Evolutionary conservation across 164 flowering plant species (phyloP), one percentile per base, ranked within the genome.

Genomic region (Magnolia sinica): DNA sequence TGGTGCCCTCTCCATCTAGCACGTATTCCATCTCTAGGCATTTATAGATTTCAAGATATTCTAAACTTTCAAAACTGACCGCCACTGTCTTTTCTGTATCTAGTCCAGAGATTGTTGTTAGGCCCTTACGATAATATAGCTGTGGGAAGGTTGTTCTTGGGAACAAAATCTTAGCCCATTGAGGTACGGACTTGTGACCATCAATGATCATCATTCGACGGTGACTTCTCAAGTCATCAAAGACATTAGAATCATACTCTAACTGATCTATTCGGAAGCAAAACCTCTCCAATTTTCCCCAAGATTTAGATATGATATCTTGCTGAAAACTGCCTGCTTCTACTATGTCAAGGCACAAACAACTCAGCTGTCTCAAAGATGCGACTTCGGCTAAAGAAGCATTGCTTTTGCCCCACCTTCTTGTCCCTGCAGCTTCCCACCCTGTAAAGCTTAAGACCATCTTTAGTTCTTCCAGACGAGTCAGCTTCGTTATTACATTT

Each of bases 391-490:
- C 61, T 16, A 55, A 55, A 55, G 13, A 11, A 11, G 61, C 19
- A 55, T 55, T 55, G 3, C 61, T 16, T 11, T 55, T 55, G 18
- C 18, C 10, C 18, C 61, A 10, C 13, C 3, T 24, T 50, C 61
- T 55, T 55, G 3, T 13, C 14, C 73, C 61, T 50, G n/a, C 10
- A 8, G 18, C 59, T 49, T 59, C 74, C 74, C 74, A 73, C 18
- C 55, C 11, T 2, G 7, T n/a, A 31, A 55, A 73, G 65, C 66
- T 58, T 0, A n/a, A 5, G 8, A 24, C 37, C 74, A 73, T 73
- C n/a, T 73, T 20, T 2, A 73, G 51, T 24, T 55, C 74, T n/a
- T 73, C 74, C 19, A 73, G 10, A 10, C 22, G 49, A 58, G 74
- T 52, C 66, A 73, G 19, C 20, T 64, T 73, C 3, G 74, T 52